These are phyloP conservation scores for Pythium rhizo-oryzae DNA, from an alignment of 352 stramenopile genomes.

Conservation along the genomic window DNA sequence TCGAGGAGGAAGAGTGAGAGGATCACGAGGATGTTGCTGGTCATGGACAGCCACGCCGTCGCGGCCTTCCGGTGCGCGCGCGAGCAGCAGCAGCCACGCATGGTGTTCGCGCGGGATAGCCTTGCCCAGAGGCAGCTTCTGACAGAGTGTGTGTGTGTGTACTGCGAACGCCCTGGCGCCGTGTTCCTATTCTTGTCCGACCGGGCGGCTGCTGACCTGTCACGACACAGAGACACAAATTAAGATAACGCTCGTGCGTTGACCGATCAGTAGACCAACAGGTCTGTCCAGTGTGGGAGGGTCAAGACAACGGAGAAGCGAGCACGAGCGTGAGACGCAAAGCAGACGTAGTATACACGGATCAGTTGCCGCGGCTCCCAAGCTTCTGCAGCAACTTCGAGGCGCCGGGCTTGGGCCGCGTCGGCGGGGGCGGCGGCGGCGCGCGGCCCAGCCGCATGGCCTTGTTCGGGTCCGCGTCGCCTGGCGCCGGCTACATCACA, in stretches of 20 bases:
- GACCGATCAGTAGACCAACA: too few relatives aligned
- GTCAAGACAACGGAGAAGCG: neutral
- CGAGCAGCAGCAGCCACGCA: neutral
- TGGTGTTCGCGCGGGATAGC: neutral
- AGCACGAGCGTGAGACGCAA: neutral
- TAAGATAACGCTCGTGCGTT: too few relatives aligned
- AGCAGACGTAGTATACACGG: neutral
- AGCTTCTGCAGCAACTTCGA: constrained; percentile 85
- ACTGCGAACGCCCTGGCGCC: too few relatives aligned
- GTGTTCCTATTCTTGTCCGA: too few relatives aligned
- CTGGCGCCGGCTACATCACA: constrained; percentile 34
- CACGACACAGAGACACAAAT: too few relatives aligned
- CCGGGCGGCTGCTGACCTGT: too few relatives aligned
- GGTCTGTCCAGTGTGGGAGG: neutral
- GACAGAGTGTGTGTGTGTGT: too few relatives aligned
- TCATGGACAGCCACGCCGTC: constrained; percentile 25
- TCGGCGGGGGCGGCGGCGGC: constrained; percentile 8
- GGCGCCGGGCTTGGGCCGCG: constrained; percentile 36
- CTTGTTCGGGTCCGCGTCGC: constrained; percentile 65
- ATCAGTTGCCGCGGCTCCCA: constrained; percentile 25
- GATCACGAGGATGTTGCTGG: constrained; percentile 27
- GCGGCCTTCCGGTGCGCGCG: constrained; percentile 18
- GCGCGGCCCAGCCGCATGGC: constrained; percentile 42
- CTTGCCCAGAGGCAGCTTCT: too few relatives aligned
- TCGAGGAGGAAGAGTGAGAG: constrained; percentile 27